Base-by-base conservation (phyloP, 1,284 basidiomycete genomes). In the Quambalaria eucalypti region DNA sequence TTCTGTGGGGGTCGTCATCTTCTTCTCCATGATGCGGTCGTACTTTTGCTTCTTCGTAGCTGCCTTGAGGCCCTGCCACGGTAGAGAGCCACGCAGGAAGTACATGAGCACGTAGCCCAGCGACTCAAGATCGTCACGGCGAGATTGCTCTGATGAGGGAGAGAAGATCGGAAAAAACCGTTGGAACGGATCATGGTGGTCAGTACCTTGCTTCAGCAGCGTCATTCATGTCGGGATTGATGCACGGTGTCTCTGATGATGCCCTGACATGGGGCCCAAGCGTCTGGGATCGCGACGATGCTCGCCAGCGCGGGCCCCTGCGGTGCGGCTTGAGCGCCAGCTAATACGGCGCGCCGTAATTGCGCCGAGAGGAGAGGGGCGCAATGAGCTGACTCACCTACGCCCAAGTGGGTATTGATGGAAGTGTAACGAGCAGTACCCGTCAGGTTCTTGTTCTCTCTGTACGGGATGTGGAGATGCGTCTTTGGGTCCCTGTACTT, bases 401-500 rank as follows among this genome's bases (percentile, higher is more conserved):
- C 92, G 71, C 93, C 95, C 74, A 97, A 79, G 76, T 98, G 95
- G 47, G 93, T 98, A 81, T 98, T 98, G 82, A 98, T 97, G 28
- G 91, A 96, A 1, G 93, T 98, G 82, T 98, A 99, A 55, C 93
- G 88, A 61, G 93, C 95, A 25, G 95, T 98, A 63, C 95, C 95
- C 1, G 93, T 98, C 69, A 98, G 79, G 77, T 97, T 98, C 87
- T 98, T 97, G 84, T 98, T 97, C 85, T 98, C 95, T 71, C 93
- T 84, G 83, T 98, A 98, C 2, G 93, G 93, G 68, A 98, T 98
- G 78, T 99, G 95, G 44, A 97, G 83, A 77, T 98, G 93, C 54
- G 95, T 98, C 85, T 96, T 97, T 42, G 93, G 92, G 81, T 98
- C 93, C 60, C 95, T 85, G 83, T 95, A 98, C 81, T 97, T 97